Evolutionary conservation across 257 asterid genomes (phyloP), one percentile per base, ranked within the genome.

Genomic region (Przewalskia tangutica): DNA sequence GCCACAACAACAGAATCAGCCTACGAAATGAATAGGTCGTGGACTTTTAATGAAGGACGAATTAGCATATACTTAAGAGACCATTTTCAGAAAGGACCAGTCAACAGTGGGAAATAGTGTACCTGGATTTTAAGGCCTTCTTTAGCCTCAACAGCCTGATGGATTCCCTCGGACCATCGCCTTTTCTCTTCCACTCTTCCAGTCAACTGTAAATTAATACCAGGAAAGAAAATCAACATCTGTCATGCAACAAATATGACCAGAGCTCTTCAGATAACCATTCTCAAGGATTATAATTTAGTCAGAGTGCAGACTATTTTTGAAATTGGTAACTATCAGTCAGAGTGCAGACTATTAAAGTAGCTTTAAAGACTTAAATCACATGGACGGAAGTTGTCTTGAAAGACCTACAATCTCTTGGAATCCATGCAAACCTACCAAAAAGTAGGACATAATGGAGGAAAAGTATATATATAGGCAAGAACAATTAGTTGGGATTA

Each of bases 61-160:
- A 66, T 23, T 32, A 18, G 53, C 32, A 77, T 16, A 32, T 38
- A 46, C 11, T 60, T 46, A 10, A 10, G 64, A 59, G 67, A 54
- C 13, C 53, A 32, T 66, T 67, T 42, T 36, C 81, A 70, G 32
- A 51, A 65, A 77, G 34, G 54, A 18, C 42, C 67, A 79, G 83
- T 53, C 54, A 20, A 48, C 10, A 81, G 81, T 34, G 27, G 81
- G 81, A 77, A 14, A 67, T 14, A 67, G 77, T 75, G 68, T 17
- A 94, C 99, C 97, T 96, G 94, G 85, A 96, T 96, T 83, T 90
- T 86, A 59, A 96, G 85, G 80, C 93, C 98, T 90, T 96, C 99
- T 91, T 96, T 96, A 84, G 99, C 99, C 90, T 96, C 99, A 84
- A 96, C 98, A 6, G 99, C 97, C 89, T 96, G 99, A 90, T 96